phyloP scores from a whole-genome alignment of 345 rosid species.

The Sisymbrium altissimum region DNA sequence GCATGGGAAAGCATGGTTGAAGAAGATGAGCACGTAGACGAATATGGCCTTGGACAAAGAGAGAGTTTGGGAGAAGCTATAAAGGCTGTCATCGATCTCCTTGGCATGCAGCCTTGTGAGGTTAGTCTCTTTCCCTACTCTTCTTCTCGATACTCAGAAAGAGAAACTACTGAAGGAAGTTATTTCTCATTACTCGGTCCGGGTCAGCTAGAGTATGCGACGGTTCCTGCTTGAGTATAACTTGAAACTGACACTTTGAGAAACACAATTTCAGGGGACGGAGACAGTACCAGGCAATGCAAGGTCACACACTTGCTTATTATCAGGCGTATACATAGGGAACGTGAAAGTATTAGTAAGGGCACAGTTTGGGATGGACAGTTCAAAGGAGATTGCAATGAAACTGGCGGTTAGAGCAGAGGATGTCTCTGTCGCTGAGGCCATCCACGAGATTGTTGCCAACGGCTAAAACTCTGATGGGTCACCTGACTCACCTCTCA shows the following conservation, averaged over 20 bases:
- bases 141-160: not conserved
- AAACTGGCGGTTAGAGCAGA: slow-evolving; percentile 84
- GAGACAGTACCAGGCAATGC: slow-evolving; percentile 80
- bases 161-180: not conserved
- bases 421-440: slow-evolving; percentile 68
- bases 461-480: slow-evolving; percentile 50
- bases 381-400: slow-evolving; percentile 85
- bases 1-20: slow-evolving; percentile 92
- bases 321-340: slow-evolving; percentile 92
- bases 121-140: slow-evolving; percentile 34
- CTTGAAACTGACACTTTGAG: slow-evolving; percentile 15
- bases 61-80: slow-evolving; percentile 86
- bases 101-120: slow-evolving; percentile 99
- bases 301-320: slow-evolving; percentile 86
- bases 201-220: not conserved
- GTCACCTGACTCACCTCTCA: too few relatives aligned
- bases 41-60: slow-evolving; percentile 94
- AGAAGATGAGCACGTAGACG: slow-evolving; percentile 83
- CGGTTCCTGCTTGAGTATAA: not conserved
- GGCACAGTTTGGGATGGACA: slow-evolving; percentile 80
- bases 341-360: slow-evolving; percentile 74
- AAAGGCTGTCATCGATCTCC: slow-evolving; percentile 81
- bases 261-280: slow-evolving; percentile 58
- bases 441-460: slow-evolving; percentile 85
- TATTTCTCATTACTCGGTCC: not conserved